Evolutionary conservation across 1,284 basidiomycete species (phyloP), one percentile per base, ranked within the genome.

Genomic region (Austroboletus niveus): DNA sequence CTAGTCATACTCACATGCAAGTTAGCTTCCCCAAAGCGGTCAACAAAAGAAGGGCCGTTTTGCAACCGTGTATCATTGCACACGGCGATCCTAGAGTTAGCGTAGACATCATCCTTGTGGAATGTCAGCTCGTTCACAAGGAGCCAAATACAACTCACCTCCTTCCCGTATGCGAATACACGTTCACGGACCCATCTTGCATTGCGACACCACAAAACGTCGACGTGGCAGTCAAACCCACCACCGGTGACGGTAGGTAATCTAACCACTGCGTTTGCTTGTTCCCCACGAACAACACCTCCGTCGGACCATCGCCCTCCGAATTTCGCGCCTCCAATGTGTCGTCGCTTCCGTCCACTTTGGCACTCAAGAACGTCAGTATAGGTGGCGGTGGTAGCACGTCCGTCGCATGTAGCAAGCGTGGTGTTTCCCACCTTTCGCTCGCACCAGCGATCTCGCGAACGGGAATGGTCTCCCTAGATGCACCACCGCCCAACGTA

Each of bases 181-280:
- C 80, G 57, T 79, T 80, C 17, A 97, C 71, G 5, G 78, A 79
- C 0, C 89, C 90, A 65, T 96, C 92, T 56, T 85, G 79, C 71
- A 82, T 78, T 0, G 83, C 89, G 3, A 81, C 87, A 3, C 91
- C 94, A 56, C 85, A 85, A 65, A 93, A 93, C 2, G 64, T 63
- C 2, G 69, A 64, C 0, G 89, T 88, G 0, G 84, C 83, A 1
- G 83, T 83, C 31, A 92, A 67, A 1, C 78, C 74, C 5, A 95
- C 66, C 6, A 83, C 82, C 7, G 87, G 84, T 1, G 80, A 81
- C 1, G 89, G 82, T 8, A 94, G 63, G 69, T 90, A 98, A 69
- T 98, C 94, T 47, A 94, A 68, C 94, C 95, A 98, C 48, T 88
- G 80, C 8, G 85, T 81, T 63, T 86, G 75, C 70, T 85, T 82